Evolutionary conservation across 2,329 filamentous ascomycete genomes (phyloP).

Genomic region (Colletotrichum sp.): DNA sequence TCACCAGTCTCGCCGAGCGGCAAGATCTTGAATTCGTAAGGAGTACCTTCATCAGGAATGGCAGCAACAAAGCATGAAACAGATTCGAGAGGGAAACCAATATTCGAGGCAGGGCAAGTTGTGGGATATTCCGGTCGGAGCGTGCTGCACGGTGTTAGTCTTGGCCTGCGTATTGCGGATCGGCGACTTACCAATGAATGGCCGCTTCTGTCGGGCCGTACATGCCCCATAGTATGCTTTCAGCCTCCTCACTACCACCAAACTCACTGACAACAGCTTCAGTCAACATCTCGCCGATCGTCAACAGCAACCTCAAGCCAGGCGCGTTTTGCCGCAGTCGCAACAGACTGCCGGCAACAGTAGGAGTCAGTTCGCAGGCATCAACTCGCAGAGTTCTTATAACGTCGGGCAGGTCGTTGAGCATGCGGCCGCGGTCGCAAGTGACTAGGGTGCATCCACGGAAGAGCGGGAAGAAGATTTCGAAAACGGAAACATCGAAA

Average conservation of each 20-base stretch:
- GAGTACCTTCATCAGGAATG: conserved; percentile 37
- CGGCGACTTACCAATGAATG: conserved; percentile 71
- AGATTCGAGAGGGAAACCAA: conserved; percentile 80
- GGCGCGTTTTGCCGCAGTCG: conserved; percentile 72
- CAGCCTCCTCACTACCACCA: conserved; percentile 57
- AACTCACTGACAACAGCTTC: conserved; percentile 79
- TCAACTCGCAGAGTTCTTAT: conserved; percentile 74
- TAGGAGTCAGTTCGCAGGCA: conserved; percentile 88
- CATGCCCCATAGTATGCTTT: conserved; percentile 85
- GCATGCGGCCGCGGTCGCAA: conserved; percentile 71
- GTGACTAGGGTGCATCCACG: conserved; percentile 76
- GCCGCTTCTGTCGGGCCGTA: conserved; percentile 93
- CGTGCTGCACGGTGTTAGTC: neutral
- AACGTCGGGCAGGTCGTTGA: conserved; percentile 74
- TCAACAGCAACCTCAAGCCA: conserved; percentile 72
- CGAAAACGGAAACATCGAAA: conserved; percentile 94
- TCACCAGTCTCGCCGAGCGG: conserved; percentile 75
- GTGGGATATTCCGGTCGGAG: neutral
- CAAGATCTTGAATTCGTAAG: conserved; percentile 54
- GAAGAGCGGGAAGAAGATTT: conserved; percentile 88
- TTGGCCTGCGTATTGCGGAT: neutral
- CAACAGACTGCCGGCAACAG: conserved; percentile 80
- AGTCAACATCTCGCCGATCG: conserved; percentile 93
- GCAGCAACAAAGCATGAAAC: conserved; percentile 78
- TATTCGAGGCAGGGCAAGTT: conserved; percentile 49